A percentile compares a stretch with the other conserved stretches of the same genome.
These are phyloP conservation scores for Paramecium octaurelia DNA, from an alignment of 73 alveolate species.

Conservation along the genomic window DNA sequence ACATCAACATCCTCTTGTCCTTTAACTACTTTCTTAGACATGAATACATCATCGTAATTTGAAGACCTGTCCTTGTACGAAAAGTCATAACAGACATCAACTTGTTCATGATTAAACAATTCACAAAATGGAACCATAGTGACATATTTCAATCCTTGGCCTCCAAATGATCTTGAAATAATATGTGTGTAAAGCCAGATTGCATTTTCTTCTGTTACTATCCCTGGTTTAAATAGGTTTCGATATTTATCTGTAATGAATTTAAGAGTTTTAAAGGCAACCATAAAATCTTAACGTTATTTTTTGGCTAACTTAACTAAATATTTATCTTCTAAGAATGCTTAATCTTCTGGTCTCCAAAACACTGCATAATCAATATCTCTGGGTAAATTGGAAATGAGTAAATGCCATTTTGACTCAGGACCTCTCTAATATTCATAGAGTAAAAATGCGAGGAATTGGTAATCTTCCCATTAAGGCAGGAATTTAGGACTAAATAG, in stretches of 20 bases:
- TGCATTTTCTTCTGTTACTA: conserved; percentile 16
- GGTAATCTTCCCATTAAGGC: conserved; percentile 26
- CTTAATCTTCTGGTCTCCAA: conserved; percentile 48
- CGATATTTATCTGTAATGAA: neutral
- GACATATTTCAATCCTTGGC: neutral
- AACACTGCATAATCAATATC: conserved; percentile 44
- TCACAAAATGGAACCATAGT: conserved; percentile 54
- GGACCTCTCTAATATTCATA: conserved; percentile 44
- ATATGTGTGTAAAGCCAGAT: conserved; percentile 56
- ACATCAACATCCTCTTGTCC: neutral
- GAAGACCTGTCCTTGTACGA: neutral
- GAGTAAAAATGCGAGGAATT: neutral
- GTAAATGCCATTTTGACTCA: conserved; percentile 26
- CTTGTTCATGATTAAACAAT: conserved; percentile 53
- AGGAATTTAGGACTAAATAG: neutral
- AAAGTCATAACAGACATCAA: conserved; percentile 4
- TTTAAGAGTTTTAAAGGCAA: neutral
- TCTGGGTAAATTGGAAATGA: conserved; percentile 37
- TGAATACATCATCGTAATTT: neutral
- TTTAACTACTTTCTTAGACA: neutral
- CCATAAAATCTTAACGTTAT: neutral
- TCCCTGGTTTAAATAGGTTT: neutral
- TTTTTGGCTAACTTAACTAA: neutral
- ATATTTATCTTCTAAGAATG: conserved; percentile 1
- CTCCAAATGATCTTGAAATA: conserved; percentile 48